Conservation (phyloP, 2,329 filamentous ascomycete genomes). For the Cladophialophora psammophila region DNA sequence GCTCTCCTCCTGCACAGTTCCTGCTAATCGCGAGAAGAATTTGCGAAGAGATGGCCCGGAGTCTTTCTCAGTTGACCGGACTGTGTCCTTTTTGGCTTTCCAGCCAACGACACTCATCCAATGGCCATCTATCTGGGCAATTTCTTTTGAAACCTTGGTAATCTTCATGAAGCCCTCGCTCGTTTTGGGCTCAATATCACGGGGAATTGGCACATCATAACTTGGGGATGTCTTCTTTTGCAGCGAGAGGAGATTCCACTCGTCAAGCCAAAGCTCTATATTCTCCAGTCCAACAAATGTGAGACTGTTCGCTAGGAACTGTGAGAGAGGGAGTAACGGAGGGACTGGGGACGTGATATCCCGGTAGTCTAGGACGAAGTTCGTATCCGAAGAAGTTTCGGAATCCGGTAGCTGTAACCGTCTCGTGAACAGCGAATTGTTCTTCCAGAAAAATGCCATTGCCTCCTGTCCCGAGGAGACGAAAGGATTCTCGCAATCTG, state of each 20-base stretch:
- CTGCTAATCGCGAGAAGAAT: conserved; percentile 81
- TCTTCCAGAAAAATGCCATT: conserved; percentile 99
- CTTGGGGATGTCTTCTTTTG: conserved; percentile 86
- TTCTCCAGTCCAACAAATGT: conserved; percentile 90
- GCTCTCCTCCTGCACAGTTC: conserved; percentile 44
- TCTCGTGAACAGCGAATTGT: conserved; percentile 94
- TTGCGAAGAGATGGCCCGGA: conserved; percentile 70
- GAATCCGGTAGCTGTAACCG: conserved; percentile 75
- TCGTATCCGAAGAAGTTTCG: conserved; percentile 74
- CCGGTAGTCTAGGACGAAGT: conserved; percentile 94
- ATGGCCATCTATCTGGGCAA: conserved; percentile 87
- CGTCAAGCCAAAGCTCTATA: conserved; percentile 90
- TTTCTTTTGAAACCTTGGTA: conserved; percentile 78
- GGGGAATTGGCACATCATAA: conserved; percentile 73
- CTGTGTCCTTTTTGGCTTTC: conserved; percentile 62
- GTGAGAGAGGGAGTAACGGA: conserved; percentile 81
- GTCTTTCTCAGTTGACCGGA: conserved; percentile 50
- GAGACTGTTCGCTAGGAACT: conserved; percentile 92
- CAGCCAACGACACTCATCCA: conserved; percentile 90
- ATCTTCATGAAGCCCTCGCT: conserved; percentile 90
- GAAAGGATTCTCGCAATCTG: conserved; percentile 97
- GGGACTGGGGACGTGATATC: conserved; percentile 87
- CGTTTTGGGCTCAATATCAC: conserved; percentile 80
- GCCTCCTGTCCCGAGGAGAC: conserved; percentile 90
- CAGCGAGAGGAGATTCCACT: conserved; percentile 79